Base-by-base conservation (phyloP, 176 grass and related monocot genomes). In the Aegilops longissima region DNA sequence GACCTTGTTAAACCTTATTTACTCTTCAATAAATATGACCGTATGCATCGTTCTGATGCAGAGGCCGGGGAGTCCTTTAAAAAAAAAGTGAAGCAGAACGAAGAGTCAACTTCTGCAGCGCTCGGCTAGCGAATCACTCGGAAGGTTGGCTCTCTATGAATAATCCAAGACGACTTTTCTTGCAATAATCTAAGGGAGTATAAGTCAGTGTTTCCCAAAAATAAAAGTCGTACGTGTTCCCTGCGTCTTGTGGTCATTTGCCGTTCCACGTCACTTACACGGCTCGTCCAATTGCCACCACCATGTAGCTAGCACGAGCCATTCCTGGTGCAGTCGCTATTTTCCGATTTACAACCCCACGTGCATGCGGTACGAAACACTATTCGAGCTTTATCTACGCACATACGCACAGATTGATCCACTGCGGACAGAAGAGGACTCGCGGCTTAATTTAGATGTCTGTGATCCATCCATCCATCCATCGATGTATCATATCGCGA, bases 221-320 rank as follows among this genome's bases (percentile, higher is more conserved):
- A 45, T 12, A 45, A 47, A 47, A 47, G 44, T 13, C 44, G 44
- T 13, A 44, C 10, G 10, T 44, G 42, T 44, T 44, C 44, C 44
- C 33, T 17, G 12, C 25, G 6, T 49, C 35, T 88, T 82, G 80
- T 88, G 86, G 86, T 3, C 39, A 51, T 58, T 83, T 4, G 18
- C 17, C 4, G 61, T 77, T 78, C 63, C 80, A 88, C 63, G 86
- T 45, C 84, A 21, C 20, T 6, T 8, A 24, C 29, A n/a, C 5
- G 4, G 27, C 24, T 66, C 47, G 14, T 13, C 6, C 31, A 17
- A 27, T 27, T 49, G 44, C 66, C 29, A 56, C 73, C 73, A 3
- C 23, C 42, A 51, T 51, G 35, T 42, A 42, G 40, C 40, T 13
- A 47, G 44, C 3, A 47, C 44, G 44, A 47, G 44, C 44, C 44